These are phyloP conservation scores for Graphilbum fragrans DNA, from an alignment of 2,329 filamentous ascomycete species.

Conservation along the genomic window DNA sequence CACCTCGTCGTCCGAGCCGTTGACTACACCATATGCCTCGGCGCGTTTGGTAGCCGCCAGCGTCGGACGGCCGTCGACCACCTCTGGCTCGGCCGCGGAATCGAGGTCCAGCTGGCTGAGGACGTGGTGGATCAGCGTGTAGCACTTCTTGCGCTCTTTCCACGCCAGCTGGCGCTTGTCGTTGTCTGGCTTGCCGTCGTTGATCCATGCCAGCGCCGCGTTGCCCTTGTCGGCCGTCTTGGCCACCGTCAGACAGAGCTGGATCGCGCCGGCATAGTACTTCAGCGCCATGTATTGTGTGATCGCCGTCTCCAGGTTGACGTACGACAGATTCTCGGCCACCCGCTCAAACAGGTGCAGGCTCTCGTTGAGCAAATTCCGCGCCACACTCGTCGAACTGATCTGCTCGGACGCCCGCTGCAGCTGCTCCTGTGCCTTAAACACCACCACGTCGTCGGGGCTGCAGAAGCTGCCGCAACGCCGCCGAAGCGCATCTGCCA, in stretches of 20 bases:
- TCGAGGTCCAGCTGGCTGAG: slow-evolving; percentile 65
- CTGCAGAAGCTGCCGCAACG: slow-evolving; percentile 97
- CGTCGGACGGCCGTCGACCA: slow-evolving; percentile 67
- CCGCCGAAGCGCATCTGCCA: slow-evolving; percentile 84
- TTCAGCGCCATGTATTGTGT: slow-evolving; percentile 68
- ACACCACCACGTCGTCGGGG: slow-evolving; percentile 91
- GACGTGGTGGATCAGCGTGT: slow-evolving; percentile 76
- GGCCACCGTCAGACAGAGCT: slow-evolving; percentile 73
- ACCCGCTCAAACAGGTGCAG: slow-evolving; percentile 81
- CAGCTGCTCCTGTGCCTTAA: slow-evolving; percentile 93
- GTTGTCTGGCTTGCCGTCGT: slow-evolving; percentile 61
- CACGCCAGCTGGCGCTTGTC: slow-evolving; percentile 61
- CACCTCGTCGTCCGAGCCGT: slow-evolving; percentile 77
- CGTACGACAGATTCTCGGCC: slow-evolving; percentile 65
- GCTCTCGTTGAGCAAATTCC: slow-evolving; percentile 78
- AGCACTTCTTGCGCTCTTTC: slow-evolving; percentile 63
- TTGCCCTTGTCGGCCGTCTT: slow-evolving; percentile 79
- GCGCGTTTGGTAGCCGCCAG: slow-evolving; percentile 64
- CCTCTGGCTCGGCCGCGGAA: slow-evolving; percentile 55
- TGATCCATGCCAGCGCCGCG: slow-evolving; percentile 72
- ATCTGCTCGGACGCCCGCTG: slow-evolving; percentile 77
- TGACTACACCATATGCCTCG: slow-evolving; percentile 86
- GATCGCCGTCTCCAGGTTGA: slow-evolving; percentile 68
- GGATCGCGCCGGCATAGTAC: slow-evolving; percentile 90
- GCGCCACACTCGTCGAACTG: slow-evolving; percentile 61